phyloP scores from a whole-genome alignment of 345 rosid species.

The Anacardium occidentale region DNA sequence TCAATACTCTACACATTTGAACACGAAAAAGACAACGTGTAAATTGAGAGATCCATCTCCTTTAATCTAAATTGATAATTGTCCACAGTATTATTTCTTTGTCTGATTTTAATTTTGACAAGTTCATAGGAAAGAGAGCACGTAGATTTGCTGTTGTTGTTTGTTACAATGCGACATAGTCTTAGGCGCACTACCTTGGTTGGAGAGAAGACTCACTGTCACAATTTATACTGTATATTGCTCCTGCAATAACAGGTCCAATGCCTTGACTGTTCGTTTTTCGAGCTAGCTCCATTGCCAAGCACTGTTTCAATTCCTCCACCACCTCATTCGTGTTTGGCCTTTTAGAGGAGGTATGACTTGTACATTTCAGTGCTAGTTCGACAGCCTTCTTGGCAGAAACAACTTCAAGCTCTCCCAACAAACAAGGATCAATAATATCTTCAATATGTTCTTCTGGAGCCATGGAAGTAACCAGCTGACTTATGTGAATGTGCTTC shows the following conservation, averaged over 20 bases:
- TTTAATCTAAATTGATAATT: too few relatives aligned
- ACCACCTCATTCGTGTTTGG: slow-evolving; percentile 25
- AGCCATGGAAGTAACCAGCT: slow-evolving; percentile 20
- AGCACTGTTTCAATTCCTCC: slow-evolving; percentile 20
- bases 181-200: background rate
- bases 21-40: too few relatives aligned
- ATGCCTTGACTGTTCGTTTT: background rate
- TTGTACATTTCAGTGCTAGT: slow-evolving; percentile 18
- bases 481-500: background rate
- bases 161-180: too few relatives aligned
- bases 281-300: slow-evolving; percentile 2
- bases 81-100: too few relatives aligned
- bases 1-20: too few relatives aligned
- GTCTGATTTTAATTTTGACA: too few relatives aligned
- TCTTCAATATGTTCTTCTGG: slow-evolving; percentile 25
- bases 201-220: background rate
- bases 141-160: too few relatives aligned
- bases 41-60: too few relatives aligned
- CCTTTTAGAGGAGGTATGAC: slow-evolving; percentile 11
- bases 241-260: background rate
- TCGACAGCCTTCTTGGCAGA: slow-evolving; percentile 29
- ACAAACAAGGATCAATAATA: slow-evolving; percentile 22
- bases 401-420: background rate
- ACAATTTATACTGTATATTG: background rate
- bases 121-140: too few relatives aligned